Evolutionary conservation across 2,329 filamentous ascomycete genomes (phyloP).

Genomic region (Trichothecium roseum): DNA sequence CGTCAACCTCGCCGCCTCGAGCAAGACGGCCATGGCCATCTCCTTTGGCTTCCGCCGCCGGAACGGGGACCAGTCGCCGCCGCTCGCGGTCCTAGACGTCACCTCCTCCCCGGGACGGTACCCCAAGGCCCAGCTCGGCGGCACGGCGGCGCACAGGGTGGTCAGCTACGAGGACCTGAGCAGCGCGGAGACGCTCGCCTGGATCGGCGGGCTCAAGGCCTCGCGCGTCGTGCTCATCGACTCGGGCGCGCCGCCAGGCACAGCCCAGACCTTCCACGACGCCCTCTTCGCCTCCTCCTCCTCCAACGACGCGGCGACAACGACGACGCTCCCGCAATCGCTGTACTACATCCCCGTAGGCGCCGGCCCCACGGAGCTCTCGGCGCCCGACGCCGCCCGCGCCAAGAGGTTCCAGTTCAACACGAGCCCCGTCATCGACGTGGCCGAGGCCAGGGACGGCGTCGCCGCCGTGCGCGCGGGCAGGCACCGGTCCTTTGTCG

Average conservation of each 20-base stretch:
- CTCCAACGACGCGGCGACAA: too few relatives aligned
- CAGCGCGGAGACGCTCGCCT: conserved; percentile 2
- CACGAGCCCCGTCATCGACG: too few relatives aligned
- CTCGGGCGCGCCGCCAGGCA: conserved; percentile 8
- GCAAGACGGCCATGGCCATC: conserved; percentile 17
- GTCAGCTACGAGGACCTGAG: conserved; percentile 6
- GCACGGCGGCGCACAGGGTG: conserved; percentile 5
- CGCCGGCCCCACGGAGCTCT: too few relatives aligned
- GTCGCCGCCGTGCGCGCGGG: too few relatives aligned
- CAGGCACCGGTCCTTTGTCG: too few relatives aligned
- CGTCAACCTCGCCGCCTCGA: conserved; percentile 16
- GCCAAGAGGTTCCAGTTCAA: too few relatives aligned
- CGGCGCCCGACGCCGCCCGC: too few relatives aligned
- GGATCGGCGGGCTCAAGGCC: conserved; percentile 7
- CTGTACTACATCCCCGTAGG: too few relatives aligned
- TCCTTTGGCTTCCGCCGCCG: conserved; percentile 14
- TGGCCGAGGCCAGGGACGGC: too few relatives aligned
- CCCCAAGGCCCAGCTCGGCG: neutral
- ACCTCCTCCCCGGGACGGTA: conserved; percentile 11
- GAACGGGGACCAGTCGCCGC: conserved; percentile 2
- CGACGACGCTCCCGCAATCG: too few relatives aligned
- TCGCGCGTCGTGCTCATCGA: conserved; percentile 10
- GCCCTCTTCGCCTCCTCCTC: neutral
- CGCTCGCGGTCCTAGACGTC: conserved; percentile 16
- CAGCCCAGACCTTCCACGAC: conserved; percentile 2